Evolutionary conservation across 768 basidiomycete species (phyloP).

Genomic region (Lenzites betulinus): DNA sequence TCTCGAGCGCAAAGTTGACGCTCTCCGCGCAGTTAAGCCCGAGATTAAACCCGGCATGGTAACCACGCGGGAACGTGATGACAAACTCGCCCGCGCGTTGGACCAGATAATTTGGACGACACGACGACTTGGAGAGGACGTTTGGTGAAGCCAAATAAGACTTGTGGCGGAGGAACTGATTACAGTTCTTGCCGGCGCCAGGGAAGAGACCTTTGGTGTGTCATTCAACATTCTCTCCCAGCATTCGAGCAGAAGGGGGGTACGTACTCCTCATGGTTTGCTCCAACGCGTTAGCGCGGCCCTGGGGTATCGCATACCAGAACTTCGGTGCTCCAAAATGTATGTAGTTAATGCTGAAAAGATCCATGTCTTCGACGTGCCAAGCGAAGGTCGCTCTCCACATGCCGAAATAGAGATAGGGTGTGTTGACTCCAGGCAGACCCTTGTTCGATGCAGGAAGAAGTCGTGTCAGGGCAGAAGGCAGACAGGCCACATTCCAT

Average conservation of each 20-base stretch:
- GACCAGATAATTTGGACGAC: conserved; percentile 82
- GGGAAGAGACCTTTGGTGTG: conserved; percentile 77
- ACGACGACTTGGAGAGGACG: conserved; percentile 75
- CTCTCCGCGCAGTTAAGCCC: conserved; percentile 97
- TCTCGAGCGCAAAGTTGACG: conserved; percentile 94
- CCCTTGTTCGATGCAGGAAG: conserved; percentile 66
- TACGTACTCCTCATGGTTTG: conserved; percentile 80
- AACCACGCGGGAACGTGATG: conserved; percentile 92
- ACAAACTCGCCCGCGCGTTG: conserved; percentile 97
- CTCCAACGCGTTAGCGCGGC: conserved; percentile 79
- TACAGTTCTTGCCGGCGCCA: conserved; percentile 78
- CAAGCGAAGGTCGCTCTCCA: conserved; percentile 98
- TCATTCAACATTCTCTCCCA: neutral
- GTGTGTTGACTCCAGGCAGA: conserved; percentile 94
- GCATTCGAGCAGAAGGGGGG: neutral
- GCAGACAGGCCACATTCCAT: conserved; percentile 96
- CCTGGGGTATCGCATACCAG: conserved; percentile 97
- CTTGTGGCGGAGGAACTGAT: conserved; percentile 96
- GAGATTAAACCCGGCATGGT: conserved; percentile 96
- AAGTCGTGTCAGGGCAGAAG: conserved; percentile 82
- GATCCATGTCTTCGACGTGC: conserved; percentile 99
- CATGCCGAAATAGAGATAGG: conserved; percentile 99
- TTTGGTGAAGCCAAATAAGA: conserved; percentile 91
- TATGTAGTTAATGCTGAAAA: conserved; percentile 98
- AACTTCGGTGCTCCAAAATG: conserved; percentile 97